Base-by-base conservation (phyloP, 176 grass and related monocot genomes). In the Phyllostachys edulis region DNA sequence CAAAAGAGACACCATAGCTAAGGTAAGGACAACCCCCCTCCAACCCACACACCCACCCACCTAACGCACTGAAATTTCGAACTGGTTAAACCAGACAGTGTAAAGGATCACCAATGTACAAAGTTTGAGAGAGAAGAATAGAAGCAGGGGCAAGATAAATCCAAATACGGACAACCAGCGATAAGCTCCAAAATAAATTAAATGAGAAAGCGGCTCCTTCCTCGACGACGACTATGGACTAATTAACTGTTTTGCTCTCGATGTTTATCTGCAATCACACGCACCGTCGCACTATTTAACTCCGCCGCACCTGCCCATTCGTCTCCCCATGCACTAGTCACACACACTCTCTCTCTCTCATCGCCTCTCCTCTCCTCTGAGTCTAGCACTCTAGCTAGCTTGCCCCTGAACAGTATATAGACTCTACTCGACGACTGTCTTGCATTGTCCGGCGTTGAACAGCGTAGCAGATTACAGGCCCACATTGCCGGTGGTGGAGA, bases 251-350 rank as follows among this genome's bases (percentile, higher is more conserved):
- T 64, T 67, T 34, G 37, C 27, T 73, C n/a, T 45, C 52, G 5
- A 23, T 13, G 17, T 85, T 40, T 86, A 37, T 44, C 32, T 17
- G 73, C 34, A 65, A 24, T 26, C 55, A 67, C 32, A 34, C n/a
- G n/a, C 24, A 17, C 17, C 37, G 8, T 55, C 34, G 66, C 73
- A 60, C 81, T 91, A 91, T 88, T 91, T 79, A 91, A 91, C 40
- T 67, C 36, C 42, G 27, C 32, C 67, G 37, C 11, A 32, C 55
- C 62, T 73, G 82, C 78, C 82, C 86, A 67, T 76, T 74, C 81
- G 51, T 76, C 76, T 79, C 71, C 76, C 76, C 86, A 85, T 82
- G 86, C 63, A 77, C 42, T 83, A 41, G 26, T 45, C 42, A 24
- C 72, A 5, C 66, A 56, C 26, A 38, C 89, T 37, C 76, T 49